Evolutionary conservation across 768 basidiomycete species (phyloP).

Genomic region (Boletus tomentosulus): DNA sequence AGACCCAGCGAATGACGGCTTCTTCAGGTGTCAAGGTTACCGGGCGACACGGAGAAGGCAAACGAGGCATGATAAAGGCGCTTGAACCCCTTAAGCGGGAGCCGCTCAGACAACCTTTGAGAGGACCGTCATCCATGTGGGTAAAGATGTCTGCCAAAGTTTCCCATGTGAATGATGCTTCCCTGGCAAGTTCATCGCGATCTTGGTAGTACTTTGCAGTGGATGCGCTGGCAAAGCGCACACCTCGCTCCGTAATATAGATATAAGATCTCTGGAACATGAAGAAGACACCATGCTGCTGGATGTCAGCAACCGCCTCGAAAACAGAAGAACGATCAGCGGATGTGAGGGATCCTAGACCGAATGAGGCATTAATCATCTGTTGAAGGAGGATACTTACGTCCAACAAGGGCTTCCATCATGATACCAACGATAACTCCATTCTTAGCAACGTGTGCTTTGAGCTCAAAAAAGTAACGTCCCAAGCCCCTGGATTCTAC

Average conservation of each 20-base stretch:
- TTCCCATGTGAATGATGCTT: slow-evolving; percentile 17
- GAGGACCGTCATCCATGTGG: slow-evolving; percentile 5
- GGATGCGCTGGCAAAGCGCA: slow-evolving; percentile 25
- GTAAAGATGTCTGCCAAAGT: slow-evolving; percentile 19
- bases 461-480: slow-evolving; percentile 27
- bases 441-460: slow-evolving; percentile 29
- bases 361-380: slow-evolving; percentile 5
- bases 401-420: slow-evolving; percentile 27
- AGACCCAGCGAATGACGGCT: slow-evolving; percentile 18
- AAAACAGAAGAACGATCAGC: slow-evolving; percentile 27
- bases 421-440: slow-evolving; percentile 30
- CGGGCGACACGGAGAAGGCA: slow-evolving; percentile 22
- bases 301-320: slow-evolving; percentile 31
- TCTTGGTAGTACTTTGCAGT: slow-evolving; percentile 16
- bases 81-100: slow-evolving; percentile 5
- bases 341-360: slow-evolving; percentile 17
- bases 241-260: slow-evolving; percentile 27
- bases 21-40: slow-evolving; percentile 16
- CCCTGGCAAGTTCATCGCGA: slow-evolving; percentile 23
- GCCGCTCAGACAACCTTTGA: not conserved
- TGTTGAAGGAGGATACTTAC: slow-evolving; percentile 10
- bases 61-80: slow-evolving; percentile 24
- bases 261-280: slow-evolving; percentile 18
- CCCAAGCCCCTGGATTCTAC: slow-evolving; percentile 26
- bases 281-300: slow-evolving; percentile 25